Evolutionary conservation across 768 basidiomycete species (phyloP).

Genomic region (Hygrocybe coccinea): DNA sequence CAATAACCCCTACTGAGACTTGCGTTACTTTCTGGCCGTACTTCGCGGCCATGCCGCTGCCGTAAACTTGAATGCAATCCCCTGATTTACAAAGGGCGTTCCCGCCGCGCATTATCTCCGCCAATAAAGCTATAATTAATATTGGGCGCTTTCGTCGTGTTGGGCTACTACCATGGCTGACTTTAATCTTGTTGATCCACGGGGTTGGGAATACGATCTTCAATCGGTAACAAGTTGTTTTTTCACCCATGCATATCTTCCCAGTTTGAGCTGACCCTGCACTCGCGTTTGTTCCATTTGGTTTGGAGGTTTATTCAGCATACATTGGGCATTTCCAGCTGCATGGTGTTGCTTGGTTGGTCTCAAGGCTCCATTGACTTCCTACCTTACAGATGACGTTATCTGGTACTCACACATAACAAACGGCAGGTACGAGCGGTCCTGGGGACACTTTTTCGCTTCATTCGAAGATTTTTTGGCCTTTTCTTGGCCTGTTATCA

Average conservation of each 20-base stretch:
- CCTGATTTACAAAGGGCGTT: background rate
- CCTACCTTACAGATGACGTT: no score
- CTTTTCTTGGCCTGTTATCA: conserved; percentile 81
- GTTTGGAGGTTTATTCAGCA: conserved; percentile 54
- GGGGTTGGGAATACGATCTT: conserved; percentile 76
- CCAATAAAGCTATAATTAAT: background rate
- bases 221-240: conserved; percentile 56
- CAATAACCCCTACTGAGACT: no score
- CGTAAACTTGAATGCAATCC: background rate
- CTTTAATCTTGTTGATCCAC: conserved; percentile 68
- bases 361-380: no score
- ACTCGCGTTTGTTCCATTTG: background rate
- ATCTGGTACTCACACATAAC: background rate
- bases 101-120: no score
- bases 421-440: conserved; percentile 61
- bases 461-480: conserved; percentile 74
- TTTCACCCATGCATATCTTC: background rate
- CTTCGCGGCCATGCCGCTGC: background rate
- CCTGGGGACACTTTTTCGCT: conserved; percentile 76
- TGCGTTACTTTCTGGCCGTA: no score
- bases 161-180: conserved; percentile 45
- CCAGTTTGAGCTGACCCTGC: no score
- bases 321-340: conserved; percentile 78
- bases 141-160: background rate
- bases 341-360: conserved; percentile 62